Evolutionary conservation across 495 filamentous ascomycete genomes (phyloP).

Genomic region (Clohesyomyces aquaticus): DNA sequence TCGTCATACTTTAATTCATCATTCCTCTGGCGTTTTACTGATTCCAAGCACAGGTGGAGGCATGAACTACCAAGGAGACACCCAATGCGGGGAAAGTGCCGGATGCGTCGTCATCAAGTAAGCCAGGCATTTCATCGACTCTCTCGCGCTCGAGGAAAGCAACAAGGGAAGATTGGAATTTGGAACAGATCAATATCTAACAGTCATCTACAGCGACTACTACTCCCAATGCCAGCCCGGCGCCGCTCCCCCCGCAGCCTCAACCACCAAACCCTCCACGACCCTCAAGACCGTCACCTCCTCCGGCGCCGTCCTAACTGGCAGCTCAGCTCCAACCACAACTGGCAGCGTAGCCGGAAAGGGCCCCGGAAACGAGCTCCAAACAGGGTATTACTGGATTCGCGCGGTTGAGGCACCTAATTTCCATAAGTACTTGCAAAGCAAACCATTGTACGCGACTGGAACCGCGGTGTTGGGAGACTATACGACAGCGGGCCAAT

Average conservation of each 20-base stretch:
- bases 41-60: slow-evolving; percentile 29
- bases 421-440: slow-evolving; percentile 68
- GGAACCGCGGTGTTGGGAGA: slow-evolving; percentile 57
- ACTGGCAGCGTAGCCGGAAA: slow-evolving; percentile 37
- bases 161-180: too few species aligned
- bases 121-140: too few species aligned
- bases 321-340: slow-evolving; percentile 25
- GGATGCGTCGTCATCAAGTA: slow-evolving; percentile 39
- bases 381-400: slow-evolving; percentile 62
- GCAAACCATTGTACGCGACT: slow-evolving; percentile 53
- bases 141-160: too few species aligned
- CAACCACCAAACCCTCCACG: slow-evolving; percentile 30
- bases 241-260: slow-evolving; percentile 13
- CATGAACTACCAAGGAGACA: slow-evolving; percentile 18
- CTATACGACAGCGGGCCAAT: slow-evolving; percentile 63
- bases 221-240: slow-evolving; percentile 48
- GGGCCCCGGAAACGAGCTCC: slow-evolving; percentile 52
- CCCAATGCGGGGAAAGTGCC: slow-evolving; percentile 9
- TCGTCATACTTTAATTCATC: background rate
- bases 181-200: background rate
- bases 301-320: slow-evolving; percentile 16
- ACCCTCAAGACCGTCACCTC: slow-evolving; percentile 18
- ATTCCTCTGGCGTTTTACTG: background rate
- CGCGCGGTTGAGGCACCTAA: slow-evolving; percentile 63
- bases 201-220: slow-evolving; percentile 24